Evolutionary conservation across 768 basidiomycete species (phyloP).

Genomic region (Rhodocollybia butyracea): DNA sequence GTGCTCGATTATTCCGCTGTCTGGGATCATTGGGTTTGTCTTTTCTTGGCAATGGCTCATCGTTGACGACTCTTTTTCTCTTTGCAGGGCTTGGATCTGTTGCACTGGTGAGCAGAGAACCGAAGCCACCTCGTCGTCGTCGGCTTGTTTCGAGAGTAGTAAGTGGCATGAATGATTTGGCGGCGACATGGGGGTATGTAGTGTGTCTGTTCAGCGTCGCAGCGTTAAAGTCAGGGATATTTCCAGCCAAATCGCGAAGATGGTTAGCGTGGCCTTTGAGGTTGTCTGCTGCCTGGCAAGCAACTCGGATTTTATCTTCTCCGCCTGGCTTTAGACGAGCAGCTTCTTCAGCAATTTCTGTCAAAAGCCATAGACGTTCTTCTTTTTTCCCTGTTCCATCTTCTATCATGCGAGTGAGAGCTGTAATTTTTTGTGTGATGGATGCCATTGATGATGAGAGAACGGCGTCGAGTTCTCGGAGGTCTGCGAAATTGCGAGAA

Average conservation of each 20-base stretch:
- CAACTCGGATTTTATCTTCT: constrained; percentile 97
- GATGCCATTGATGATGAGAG: constrained; percentile 82
- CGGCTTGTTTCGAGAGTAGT: constrained; percentile 61
- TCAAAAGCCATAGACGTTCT: constrained; percentile 81
- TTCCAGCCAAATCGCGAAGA: constrained; percentile 57
- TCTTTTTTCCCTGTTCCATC: constrained; percentile 53
- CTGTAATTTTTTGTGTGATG: constrained; percentile 77
- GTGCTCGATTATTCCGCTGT: constrained; percentile 44
- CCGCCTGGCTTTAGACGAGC: constrained; percentile 87
- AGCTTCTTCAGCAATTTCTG: constrained; percentile 94
- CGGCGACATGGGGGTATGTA: constrained; percentile 72
- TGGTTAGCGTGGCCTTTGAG: constrained; percentile 65
- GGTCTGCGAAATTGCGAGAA: constrained; percentile 91
- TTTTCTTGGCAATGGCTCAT: constrained; percentile 69
- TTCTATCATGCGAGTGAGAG: constrained; percentile 76
- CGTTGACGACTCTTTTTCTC: constrained; percentile 54
- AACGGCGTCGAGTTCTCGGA: constrained; percentile 98
- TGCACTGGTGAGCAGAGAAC: constrained; percentile 49
- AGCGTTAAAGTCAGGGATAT: constrained; percentile 62
- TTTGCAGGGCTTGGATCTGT: constrained; percentile 65
- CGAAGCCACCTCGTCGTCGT: constrained; percentile 53
- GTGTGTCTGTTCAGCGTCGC: constrained; percentile 58
- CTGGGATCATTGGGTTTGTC: constrained; percentile 45
- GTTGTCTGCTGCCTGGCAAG: constrained; percentile 86
- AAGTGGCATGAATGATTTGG: constrained; percentile 63